Evolutionary conservation across 306 rosid genomes (phyloP).

Genomic region (Geum urbanum): DNA sequence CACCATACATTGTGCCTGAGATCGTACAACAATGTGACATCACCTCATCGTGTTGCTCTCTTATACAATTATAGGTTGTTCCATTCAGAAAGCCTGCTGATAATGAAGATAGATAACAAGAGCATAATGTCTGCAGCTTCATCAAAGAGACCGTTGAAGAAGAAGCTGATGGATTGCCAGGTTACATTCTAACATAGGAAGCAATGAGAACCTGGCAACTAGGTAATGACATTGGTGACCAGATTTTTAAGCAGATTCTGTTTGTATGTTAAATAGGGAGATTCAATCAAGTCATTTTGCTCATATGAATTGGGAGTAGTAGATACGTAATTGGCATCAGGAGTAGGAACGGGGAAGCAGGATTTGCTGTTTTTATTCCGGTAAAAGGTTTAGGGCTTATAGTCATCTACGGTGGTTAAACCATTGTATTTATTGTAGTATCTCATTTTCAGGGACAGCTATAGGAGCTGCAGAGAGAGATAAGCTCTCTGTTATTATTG

Average conservation of each 20-base stretch:
- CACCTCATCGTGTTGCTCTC: constrained; percentile 1
- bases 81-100: constrained; percentile 28
- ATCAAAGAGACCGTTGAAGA: neutral
- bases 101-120: constrained; percentile 30
- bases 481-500: neutral
- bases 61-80: constrained; percentile 33
- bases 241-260: neutral
- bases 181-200: constrained; percentile 2
- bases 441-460: neutral
- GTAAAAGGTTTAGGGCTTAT: constrained; percentile 2
- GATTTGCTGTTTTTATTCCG: constrained; percentile 3
- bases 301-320: neutral
- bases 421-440: neutral
- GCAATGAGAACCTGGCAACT: neutral
- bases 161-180: neutral
- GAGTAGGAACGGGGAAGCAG: neutral
- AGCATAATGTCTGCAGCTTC: constrained; percentile 26
- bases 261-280: neutral
- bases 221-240: neutral
- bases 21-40: neutral
- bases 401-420: neutral
- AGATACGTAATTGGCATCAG: neutral
- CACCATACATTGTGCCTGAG: neutral
- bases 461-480: neutral
- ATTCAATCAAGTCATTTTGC: neutral